Conservation (phyloP, 257 asterid species). For the Anisodus acutangulus region DNA sequence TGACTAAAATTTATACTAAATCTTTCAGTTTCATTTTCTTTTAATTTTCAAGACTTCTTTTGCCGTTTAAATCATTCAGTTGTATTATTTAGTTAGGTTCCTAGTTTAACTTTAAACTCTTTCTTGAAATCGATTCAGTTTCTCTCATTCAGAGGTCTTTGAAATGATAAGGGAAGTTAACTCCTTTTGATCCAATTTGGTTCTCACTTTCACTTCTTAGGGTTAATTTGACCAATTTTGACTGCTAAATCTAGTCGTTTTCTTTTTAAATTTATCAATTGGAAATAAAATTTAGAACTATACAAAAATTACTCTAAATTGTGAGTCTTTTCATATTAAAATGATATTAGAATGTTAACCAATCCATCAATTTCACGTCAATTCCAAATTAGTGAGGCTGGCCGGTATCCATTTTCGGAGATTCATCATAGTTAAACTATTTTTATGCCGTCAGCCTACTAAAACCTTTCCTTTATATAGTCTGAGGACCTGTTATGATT, state of each 20-base stretch:
- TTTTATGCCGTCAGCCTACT: neutral
- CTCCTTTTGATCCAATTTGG: neutral
- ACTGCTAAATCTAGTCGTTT: neutral
- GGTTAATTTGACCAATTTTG: conserved; percentile 12
- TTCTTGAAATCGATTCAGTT: neutral
- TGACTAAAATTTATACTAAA: neutral
- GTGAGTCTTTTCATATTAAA: neutral
- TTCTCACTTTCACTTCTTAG: neutral
- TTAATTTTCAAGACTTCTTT: neutral
- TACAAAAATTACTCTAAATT: neutral
- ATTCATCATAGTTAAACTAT: neutral
- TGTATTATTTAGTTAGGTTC: neutral
- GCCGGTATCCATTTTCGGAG: neutral
- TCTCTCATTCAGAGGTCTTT: neutral
- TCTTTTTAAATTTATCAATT: neutral
- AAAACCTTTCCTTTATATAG: neutral
- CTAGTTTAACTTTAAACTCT: neutral
- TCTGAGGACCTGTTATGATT: neutral
- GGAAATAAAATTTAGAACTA: neutral
- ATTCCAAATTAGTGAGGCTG: neutral
- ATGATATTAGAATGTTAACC: neutral
- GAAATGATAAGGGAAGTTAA: neutral
- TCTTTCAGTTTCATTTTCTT: neutral
- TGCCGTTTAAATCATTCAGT: neutral
- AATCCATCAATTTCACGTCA: neutral